These are phyloP conservation scores for Exophiala dermatitidis DNA, from an alignment of 2,329 filamentous ascomycete genomes.

Conservation along the genomic window DNA sequence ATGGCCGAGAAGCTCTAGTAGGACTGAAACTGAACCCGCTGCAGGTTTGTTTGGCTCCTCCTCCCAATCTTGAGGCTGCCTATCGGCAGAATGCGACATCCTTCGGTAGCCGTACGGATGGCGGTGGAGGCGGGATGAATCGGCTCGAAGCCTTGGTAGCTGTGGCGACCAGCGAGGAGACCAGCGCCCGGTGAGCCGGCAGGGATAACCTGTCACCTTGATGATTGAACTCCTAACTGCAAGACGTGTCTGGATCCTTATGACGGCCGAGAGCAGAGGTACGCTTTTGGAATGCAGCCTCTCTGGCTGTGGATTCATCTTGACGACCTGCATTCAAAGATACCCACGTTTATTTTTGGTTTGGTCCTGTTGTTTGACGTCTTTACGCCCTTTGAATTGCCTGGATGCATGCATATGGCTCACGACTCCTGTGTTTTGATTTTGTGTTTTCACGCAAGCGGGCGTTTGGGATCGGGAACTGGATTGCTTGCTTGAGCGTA, in stretches of 20 bases:
- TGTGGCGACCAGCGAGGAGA: conserved; percentile 44
- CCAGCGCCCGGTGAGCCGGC: conserved; percentile 24
- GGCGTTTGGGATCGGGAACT: conserved; percentile 7
- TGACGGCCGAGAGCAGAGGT: conserved; percentile 7
- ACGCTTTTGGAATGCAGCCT: conserved; percentile 12
- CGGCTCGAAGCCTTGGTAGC: conserved; percentile 46
- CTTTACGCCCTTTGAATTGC: conserved; percentile 9
- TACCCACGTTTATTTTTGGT: conserved; percentile 19
- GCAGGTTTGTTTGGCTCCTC: conserved; percentile 20
- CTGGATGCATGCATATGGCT: conserved; percentile 8
- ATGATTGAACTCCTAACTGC: not conserved
- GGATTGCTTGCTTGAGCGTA: conserved; percentile 6
- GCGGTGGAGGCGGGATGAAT: conserved; percentile 37
- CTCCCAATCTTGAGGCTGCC: conserved; percentile 15
- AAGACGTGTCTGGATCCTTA: conserved; percentile 3
- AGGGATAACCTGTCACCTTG: conserved; percentile 1
- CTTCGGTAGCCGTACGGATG: conserved; percentile 13
- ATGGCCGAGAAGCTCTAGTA: conserved; percentile 2
- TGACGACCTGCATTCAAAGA: conserved; percentile 22
- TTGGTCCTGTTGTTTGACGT: conserved; percentile 12
- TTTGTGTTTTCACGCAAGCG: conserved; percentile 9
- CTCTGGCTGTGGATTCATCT: conserved; percentile 13
- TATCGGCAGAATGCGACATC: conserved; percentile 11
- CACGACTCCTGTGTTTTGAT: conserved; percentile 6
- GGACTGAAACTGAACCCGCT: conserved; percentile 26